These are phyloP conservation scores for Lipomyces mesembrius DNA, from an alignment of 805 yeast genomes.

Conservation along the genomic window DNA sequence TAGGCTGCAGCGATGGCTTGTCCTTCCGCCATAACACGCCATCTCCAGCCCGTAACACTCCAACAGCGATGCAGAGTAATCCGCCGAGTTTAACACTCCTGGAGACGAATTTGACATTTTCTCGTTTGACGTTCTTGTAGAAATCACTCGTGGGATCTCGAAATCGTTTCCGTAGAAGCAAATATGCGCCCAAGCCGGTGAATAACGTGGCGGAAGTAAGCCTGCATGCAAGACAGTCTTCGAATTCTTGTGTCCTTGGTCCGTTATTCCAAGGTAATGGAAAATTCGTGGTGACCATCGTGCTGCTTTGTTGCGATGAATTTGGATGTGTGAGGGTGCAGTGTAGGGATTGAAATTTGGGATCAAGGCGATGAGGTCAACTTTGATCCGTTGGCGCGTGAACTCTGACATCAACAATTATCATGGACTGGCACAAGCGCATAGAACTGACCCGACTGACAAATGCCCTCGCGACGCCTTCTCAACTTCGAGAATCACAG, in stretches of 20 bases:
- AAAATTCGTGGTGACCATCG: constrained; percentile 27
- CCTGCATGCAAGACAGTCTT: constrained; percentile 32
- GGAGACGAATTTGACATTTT: constrained; percentile 20
- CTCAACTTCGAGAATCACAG: constrained; percentile 20
- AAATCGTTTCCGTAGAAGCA: constrained; percentile 26
- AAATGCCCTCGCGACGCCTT: constrained; percentile 32
- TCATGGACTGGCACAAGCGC: background rate
- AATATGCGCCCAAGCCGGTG: constrained; percentile 25
- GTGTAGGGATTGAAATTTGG: background rate
- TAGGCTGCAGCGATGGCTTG: constrained; percentile 1
- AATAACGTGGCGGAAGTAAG: constrained; percentile 19
- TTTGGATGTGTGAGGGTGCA: background rate
- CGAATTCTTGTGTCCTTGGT: constrained; percentile 14
- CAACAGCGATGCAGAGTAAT: constrained; percentile 17
- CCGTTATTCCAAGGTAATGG: constrained; percentile 24
- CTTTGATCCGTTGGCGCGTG: background rate
- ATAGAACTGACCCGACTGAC: constrained; percentile 13
- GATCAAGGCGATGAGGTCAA: background rate
- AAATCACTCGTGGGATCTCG: constrained; percentile 27
- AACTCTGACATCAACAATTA: background rate
- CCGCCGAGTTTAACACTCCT: constrained; percentile 17
- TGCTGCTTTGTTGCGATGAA: background rate
- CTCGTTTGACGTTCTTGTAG: constrained; percentile 31
- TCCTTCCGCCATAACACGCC: constrained; percentile 37
- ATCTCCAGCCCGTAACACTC: constrained; percentile 33